A percentile compares a stretch with the other conserved stretches of the same genome.
phyloP scores from a whole-genome alignment of 2,329 filamentous ascomycete genomes.

The Parastagonospora nodorum region DNA sequence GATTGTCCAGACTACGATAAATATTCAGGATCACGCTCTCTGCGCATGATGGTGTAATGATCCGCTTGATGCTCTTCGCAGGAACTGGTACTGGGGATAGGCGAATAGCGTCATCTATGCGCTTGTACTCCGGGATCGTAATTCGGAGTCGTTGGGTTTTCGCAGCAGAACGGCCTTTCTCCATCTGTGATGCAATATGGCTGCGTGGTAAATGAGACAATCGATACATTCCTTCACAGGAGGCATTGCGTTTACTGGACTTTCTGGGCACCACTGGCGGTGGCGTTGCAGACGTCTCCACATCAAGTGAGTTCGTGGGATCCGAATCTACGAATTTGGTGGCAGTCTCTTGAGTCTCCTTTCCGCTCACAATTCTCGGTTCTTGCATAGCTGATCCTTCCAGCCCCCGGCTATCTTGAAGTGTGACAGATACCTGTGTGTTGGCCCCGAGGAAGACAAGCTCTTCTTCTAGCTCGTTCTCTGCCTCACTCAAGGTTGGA shows the following conservation, averaged over 20 bases:
- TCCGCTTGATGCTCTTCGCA: constrained; percentile 23
- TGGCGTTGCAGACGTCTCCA: constrained; percentile 9
- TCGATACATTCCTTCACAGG: constrained; percentile 21
- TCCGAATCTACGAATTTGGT: constrained; percentile 10
- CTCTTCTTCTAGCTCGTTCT: constrained; percentile 44
- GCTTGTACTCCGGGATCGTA: constrained; percentile 27
- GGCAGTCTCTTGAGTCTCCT: constrained; percentile 11
- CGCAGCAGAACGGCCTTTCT: constrained; percentile 16
- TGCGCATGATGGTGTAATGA: constrained; percentile 51
- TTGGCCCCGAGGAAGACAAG: constrained; percentile 36
- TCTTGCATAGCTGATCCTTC: constrained; percentile 29
- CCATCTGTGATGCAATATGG: constrained; percentile 40
- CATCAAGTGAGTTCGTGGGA: constrained; percentile 15
- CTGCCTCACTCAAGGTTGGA: constrained; percentile 55
- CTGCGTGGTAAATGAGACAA: constrained; percentile 30
- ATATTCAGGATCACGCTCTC: constrained; percentile 60
- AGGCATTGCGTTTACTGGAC: constrained; percentile 49
- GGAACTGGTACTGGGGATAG: constrained; percentile 25
- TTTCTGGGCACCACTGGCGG: constrained; percentile 48
- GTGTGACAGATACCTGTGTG: constrained; percentile 44
- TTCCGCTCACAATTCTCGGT: constrained; percentile 26
- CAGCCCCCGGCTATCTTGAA: constrained; percentile 33
- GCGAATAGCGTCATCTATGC: constrained; percentile 25
- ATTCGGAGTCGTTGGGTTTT: constrained; percentile 29
- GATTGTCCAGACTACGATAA: constrained; percentile 53